Conservation (phyloP, 306 rosid genomes). For the Quercus bicolor region DNA sequence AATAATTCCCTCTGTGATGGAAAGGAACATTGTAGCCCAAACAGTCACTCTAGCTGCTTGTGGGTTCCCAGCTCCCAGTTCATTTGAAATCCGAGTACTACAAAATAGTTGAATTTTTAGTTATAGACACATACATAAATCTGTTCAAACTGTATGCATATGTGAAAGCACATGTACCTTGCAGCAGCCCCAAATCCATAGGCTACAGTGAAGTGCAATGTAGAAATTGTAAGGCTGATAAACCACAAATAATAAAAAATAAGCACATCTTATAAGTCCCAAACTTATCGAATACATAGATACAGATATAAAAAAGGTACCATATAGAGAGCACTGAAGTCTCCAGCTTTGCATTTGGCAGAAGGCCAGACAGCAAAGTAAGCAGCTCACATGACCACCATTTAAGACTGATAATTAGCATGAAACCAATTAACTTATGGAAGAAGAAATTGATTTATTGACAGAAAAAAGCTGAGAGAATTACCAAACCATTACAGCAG, state of each 20-base stretch:
- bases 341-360: slow-evolving; percentile 60
- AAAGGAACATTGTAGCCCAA: slow-evolving; percentile 15
- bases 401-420: slow-evolving; percentile 38
- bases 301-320: slow-evolving; percentile 24
- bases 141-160: neutral
- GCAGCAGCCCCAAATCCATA: slow-evolving; percentile 63
- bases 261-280: neutral
- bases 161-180: slow-evolving; percentile 32
- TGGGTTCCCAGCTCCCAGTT: slow-evolving; percentile 44
- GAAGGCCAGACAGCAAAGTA: slow-evolving; percentile 52
- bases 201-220: slow-evolving; percentile 54
- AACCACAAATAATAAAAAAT: neutral
- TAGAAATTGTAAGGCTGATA: slow-evolving; percentile 56
- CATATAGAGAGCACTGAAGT: slow-evolving; percentile 67
- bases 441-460: neutral
- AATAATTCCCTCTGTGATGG: slow-evolving; percentile 25
- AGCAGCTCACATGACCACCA: slow-evolving; percentile 72
- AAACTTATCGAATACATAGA: neutral
- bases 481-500: slow-evolving; percentile 20
- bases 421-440: neutral
- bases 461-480: neutral
- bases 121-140: neutral
- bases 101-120: slow-evolving; percentile 1
- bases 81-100: slow-evolving; percentile 45
- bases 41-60: slow-evolving; percentile 26